These are phyloP conservation scores for Fusarium equiseti DNA, from an alignment of 2,329 filamentous ascomycete genomes.

Conservation along the genomic window DNA sequence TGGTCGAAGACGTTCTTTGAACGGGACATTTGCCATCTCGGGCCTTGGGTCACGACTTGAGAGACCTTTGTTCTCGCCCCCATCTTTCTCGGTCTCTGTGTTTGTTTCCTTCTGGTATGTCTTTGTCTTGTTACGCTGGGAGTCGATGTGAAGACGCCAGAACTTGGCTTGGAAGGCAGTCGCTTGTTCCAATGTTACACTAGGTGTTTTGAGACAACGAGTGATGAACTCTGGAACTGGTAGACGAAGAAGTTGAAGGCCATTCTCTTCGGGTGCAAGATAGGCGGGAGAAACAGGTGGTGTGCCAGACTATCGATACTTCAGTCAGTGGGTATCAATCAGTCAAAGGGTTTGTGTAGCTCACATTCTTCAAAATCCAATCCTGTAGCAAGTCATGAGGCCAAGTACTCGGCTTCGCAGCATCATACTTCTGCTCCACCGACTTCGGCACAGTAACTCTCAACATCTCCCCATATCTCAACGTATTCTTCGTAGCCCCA, in stretches of 20 bases:
- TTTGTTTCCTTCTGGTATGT: background rate
- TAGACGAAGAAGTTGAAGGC: conserved; percentile 57
- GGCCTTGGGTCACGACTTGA: conserved; percentile 51
- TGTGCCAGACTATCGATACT: conserved; percentile 52
- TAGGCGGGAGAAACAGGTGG: conserved; percentile 51
- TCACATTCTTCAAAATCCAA: conserved; percentile 58
- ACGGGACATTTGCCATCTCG: conserved; percentile 46
- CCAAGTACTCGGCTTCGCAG: conserved; percentile 54
- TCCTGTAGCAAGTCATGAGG: conserved; percentile 52
- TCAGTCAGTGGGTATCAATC: background rate
- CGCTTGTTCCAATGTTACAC: conserved; percentile 55
- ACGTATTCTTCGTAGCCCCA: conserved; percentile 60
- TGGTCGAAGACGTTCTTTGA: conserved; percentile 56
- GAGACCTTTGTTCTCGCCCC: conserved; percentile 7
- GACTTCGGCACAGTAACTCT: conserved; percentile 53
- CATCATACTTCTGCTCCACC: conserved; percentile 42
- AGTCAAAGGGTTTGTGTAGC: conserved; percentile 20
- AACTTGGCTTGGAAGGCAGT: conserved; percentile 57
- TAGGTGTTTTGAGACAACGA: conserved; percentile 55
- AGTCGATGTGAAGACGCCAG: conserved; percentile 59
- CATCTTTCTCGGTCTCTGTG: background rate
- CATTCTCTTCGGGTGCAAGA: conserved; percentile 57
- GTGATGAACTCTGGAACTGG: conserved; percentile 55
- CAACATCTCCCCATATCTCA: conserved; percentile 63
- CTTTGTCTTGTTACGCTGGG: conserved; percentile 41